Percentiles rank a stretch among this genome's conserved stretches.
phyloP scores from a whole-genome alignment of 2,329 filamentous ascomycete genomes.

The Colletotrichum musicola region DNA sequence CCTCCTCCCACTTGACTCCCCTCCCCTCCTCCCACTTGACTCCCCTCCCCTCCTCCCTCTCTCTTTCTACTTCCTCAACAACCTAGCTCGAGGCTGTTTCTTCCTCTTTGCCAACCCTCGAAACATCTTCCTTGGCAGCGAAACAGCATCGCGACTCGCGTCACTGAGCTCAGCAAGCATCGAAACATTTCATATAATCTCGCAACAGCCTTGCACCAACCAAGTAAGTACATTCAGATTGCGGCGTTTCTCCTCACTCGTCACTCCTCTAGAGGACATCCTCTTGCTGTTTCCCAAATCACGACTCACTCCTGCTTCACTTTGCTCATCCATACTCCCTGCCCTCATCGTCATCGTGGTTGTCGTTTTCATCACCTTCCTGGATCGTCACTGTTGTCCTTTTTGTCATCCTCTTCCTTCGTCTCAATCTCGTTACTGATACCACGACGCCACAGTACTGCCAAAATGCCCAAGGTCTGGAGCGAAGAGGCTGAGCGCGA shows the following conservation, averaged over 20 bases:
- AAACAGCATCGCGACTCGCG: constrained; percentile 1
- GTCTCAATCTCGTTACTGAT: neutral
- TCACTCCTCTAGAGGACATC: neutral
- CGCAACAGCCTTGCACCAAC: neutral
- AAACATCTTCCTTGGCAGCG: neutral
- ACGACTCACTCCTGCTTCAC: too few species aligned
- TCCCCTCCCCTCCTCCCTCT: neutral
- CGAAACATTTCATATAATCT: neutral
- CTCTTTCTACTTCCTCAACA: neutral
- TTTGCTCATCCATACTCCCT: too few species aligned
- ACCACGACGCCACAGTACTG: neutral
- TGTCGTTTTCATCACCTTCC: too few species aligned
- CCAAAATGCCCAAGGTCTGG: neutral
- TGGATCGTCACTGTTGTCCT: too few species aligned
- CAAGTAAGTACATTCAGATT: neutral
- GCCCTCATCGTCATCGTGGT: too few species aligned
- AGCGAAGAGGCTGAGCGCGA: constrained; percentile 15
- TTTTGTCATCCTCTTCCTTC: neutral
- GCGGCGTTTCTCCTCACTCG: neutral
- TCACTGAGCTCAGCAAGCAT: neutral
- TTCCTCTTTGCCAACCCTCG: neutral
- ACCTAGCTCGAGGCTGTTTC: constrained; percentile 4
- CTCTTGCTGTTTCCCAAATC: neutral
- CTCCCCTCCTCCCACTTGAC: neutral
- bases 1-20: neutral